A percentile compares a stretch with the other conserved stretches of the same genome.
Conservation (phyloP, 1,284 basidiomycete genomes). For the Ceratobasidium sp. region DNA sequence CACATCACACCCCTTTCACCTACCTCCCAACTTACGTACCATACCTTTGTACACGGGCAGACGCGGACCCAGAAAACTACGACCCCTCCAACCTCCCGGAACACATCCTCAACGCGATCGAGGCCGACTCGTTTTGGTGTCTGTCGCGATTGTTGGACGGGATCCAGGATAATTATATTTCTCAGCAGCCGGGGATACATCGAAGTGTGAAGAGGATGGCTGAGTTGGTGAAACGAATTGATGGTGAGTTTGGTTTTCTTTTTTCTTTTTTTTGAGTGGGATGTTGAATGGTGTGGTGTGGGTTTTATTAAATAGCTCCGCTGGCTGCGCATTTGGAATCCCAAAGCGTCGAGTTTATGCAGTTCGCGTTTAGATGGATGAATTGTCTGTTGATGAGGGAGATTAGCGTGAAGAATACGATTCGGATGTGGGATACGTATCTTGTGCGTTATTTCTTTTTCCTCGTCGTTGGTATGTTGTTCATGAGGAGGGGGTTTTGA, state of each 20-base stretch:
- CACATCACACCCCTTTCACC: background rate
- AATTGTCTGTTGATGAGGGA: conserved; percentile 97
- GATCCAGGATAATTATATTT: conserved; percentile 98
- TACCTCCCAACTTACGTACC: too few species aligned
- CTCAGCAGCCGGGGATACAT: conserved; percentile 94
- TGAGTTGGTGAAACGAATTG: conserved; percentile 91
- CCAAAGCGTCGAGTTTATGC: conserved; percentile 97
- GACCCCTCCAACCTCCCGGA: conserved; percentile 83
- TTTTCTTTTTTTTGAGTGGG: background rate
- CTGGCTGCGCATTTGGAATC: conserved; percentile 85
- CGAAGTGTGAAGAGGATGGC: conserved; percentile 92
- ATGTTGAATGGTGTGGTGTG: too few species aligned
- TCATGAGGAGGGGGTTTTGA: background rate
- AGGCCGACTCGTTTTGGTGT: conserved; percentile 98
- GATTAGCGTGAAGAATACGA: conserved; percentile 93
- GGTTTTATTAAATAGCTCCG: conserved; percentile 67
- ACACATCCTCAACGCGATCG: conserved; percentile 82
- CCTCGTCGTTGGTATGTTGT: background rate
- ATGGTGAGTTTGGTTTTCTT: conserved; percentile 68
- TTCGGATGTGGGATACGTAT: conserved; percentile 99
- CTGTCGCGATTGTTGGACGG: conserved; percentile 93
- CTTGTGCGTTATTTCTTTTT: conserved; percentile 67
- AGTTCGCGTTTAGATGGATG: conserved; percentile 99
- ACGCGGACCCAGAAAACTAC: conserved; percentile 89
- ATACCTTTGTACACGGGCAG: conserved; percentile 58